These are phyloP conservation scores for Capronia epimyces DNA, from an alignment of 2,329 filamentous ascomycete species.

Conservation along the genomic window DNA sequence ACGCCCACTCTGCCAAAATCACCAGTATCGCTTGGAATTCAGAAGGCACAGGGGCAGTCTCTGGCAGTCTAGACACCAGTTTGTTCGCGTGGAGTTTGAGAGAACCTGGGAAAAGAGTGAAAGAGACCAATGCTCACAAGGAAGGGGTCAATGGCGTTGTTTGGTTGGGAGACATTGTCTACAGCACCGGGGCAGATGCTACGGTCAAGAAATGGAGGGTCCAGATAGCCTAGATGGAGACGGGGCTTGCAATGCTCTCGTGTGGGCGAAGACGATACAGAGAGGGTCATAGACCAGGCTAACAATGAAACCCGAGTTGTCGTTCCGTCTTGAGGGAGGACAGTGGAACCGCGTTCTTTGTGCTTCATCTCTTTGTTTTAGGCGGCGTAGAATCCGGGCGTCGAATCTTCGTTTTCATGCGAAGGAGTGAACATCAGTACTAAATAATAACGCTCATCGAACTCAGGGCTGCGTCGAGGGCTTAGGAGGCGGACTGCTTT, in stretches of 20 bases:
- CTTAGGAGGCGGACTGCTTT: no score
- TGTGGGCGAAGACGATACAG: background rate
- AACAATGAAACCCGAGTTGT: no score
- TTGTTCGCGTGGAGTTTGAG: constrained; percentile 84
- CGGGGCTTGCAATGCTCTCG: background rate
- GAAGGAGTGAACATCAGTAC: no score
- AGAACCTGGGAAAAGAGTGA: constrained; percentile 77
- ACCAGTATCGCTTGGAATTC: constrained; percentile 71
- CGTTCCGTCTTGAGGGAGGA: no score
- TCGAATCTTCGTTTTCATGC: no score
- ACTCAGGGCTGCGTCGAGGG: background rate
- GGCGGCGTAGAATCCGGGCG: no score
- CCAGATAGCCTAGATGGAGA: constrained; percentile 34
- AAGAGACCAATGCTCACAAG: constrained; percentile 85
- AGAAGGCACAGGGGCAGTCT: constrained; percentile 70
- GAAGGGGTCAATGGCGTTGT: constrained; percentile 85
- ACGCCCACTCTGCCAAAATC: constrained; percentile 62
- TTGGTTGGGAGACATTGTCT: constrained; percentile 67
- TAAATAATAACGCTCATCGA: no score
- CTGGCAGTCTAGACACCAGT: constrained; percentile 83
- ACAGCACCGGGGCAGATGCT: constrained; percentile 79
- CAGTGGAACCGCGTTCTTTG: no score
- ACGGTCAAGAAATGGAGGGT: constrained; percentile 84
- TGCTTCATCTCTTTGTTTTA: no score
- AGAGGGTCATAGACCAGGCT: no score